These are phyloP conservation scores for Didymella segeticola DNA, from an alignment of 2,329 filamentous ascomycete species.

Conservation along the genomic window DNA sequence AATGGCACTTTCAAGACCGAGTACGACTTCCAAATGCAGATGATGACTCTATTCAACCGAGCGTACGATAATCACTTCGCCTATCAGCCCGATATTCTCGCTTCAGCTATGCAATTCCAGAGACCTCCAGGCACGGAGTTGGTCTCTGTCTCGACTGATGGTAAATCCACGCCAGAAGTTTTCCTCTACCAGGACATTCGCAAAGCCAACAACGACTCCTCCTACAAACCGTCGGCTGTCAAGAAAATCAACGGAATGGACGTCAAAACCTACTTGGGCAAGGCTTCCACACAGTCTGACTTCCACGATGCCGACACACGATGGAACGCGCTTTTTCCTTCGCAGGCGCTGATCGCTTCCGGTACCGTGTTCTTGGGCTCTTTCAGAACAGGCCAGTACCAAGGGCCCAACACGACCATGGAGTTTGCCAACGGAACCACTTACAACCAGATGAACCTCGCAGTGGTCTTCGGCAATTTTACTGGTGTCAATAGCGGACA, in stretches of 20 bases:
- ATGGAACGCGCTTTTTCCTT: conserved; percentile 51
- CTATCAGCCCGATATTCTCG: conserved; percentile 48
- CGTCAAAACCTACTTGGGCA: conserved; percentile 42
- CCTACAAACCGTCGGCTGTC: conserved; percentile 46
- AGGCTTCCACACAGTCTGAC: conserved; percentile 38
- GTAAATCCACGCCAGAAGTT: conserved; percentile 45
- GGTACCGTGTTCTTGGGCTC: conserved; percentile 38
- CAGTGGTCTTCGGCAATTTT: conserved; percentile 42
- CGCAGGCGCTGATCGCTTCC: conserved; percentile 40
- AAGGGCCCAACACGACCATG: conserved; percentile 44
- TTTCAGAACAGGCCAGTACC: conserved; percentile 40
- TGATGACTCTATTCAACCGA: conserved; percentile 43
- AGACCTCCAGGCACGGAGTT: conserved; percentile 39
- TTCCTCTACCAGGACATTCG: conserved; percentile 43
- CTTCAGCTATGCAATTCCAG: conserved; percentile 48
- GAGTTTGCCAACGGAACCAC: conserved; percentile 48
- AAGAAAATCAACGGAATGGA: conserved; percentile 48
- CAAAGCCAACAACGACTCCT: conserved; percentile 31
- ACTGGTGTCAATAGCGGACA: conserved; percentile 48
- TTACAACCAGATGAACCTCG: conserved; percentile 40
- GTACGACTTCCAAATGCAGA: conserved; percentile 50
- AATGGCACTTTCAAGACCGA: conserved; percentile 45
- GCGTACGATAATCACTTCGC: conserved; percentile 53
- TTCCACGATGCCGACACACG: conserved; percentile 51
- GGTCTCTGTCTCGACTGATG: conserved; percentile 47